Conservation (phyloP, 768 basidiomycete species). For the Crepidotus variabilis region DNA sequence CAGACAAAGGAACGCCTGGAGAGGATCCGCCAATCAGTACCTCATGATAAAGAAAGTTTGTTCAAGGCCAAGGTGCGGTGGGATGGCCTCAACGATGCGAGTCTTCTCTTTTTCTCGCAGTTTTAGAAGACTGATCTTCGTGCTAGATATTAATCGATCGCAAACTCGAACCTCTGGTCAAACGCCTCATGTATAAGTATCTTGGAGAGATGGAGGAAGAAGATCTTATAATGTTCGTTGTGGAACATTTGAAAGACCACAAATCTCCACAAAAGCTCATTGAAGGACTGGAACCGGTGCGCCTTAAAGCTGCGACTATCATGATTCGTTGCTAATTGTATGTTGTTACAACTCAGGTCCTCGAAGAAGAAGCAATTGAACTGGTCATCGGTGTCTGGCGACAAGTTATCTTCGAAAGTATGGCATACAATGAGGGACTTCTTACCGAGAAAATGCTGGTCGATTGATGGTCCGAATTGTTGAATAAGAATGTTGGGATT, state of each 20-base stretch:
- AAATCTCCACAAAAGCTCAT: slow-evolving; percentile 81
- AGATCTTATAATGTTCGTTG: slow-evolving; percentile 89
- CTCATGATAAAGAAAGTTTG: slow-evolving; percentile 70
- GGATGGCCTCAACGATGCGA: slow-evolving; percentile 86
- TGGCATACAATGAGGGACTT: slow-evolving; percentile 87
- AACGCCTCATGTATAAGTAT: slow-evolving; percentile 79
- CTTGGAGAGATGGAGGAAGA: slow-evolving; percentile 92
- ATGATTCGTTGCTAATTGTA: not conserved
- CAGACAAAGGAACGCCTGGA: slow-evolving; percentile 78
- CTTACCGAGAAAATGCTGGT: slow-evolving; percentile 84
- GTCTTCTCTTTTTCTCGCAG: slow-evolving; percentile 20
- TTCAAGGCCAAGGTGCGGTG: slow-evolving; percentile 88
- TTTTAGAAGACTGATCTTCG: not conserved
- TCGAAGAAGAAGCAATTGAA: slow-evolving; percentile 88
- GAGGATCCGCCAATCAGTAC: slow-evolving; percentile 71
- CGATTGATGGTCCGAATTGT: slow-evolving; percentile 34
- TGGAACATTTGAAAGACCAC: slow-evolving; percentile 91
- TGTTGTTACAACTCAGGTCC: slow-evolving; percentile 49
- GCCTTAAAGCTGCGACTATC: slow-evolving; percentile 25
- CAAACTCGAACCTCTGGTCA: slow-evolving; percentile 83
- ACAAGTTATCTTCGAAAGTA: slow-evolving; percentile 91
- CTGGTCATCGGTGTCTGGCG: slow-evolving; percentile 83
- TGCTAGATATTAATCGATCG: slow-evolving; percentile 72
- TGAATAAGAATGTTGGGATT: not conserved
- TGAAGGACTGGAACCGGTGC: slow-evolving; percentile 87